Conservation (phyloP, 73 alveolate genomes). For the Durusdinium trenchii region DNA sequence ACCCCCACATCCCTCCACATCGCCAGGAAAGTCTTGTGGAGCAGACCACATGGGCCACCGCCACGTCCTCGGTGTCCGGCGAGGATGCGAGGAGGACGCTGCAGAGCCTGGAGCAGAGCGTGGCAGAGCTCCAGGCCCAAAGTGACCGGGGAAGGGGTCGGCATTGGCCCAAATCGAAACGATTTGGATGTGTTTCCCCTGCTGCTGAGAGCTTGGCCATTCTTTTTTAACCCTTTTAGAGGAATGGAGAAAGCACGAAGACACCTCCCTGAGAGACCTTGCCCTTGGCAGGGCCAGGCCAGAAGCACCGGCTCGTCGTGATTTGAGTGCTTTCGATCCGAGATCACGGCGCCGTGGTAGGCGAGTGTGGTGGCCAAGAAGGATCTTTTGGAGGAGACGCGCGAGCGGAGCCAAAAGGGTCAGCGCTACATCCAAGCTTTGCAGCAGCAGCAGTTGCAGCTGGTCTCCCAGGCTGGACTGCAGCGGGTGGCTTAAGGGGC, state of each 20-base stretch:
- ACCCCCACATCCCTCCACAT: not conserved
- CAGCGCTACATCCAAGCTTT: constrained; percentile 14
- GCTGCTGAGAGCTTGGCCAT: not conserved
- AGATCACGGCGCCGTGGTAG: too few relatives aligned
- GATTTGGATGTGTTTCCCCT: not conserved
- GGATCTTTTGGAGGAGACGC: not conserved
- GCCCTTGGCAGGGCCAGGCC: too few relatives aligned
- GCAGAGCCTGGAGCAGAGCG: not conserved
- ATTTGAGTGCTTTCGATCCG: not conserved
- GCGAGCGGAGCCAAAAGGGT: not conserved
- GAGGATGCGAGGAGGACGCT: not conserved
- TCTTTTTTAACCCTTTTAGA: not conserved
- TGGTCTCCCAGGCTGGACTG: constrained; percentile 17
- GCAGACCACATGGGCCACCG: constrained; percentile 55
- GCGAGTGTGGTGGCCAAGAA: not conserved
- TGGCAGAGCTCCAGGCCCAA: constrained; percentile 1
- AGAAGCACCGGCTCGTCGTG: too few relatives aligned
- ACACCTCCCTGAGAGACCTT: too few relatives aligned
- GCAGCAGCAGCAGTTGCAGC: constrained; percentile 33
- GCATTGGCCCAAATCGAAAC: not conserved
- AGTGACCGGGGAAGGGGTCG: not conserved
- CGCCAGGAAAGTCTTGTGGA: constrained; percentile 35
- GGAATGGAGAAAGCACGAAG: too few relatives aligned
- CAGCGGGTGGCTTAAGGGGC: too few relatives aligned
- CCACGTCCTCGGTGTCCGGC: not conserved